A percentile compares a stretch with the other conserved stretches of the same genome.
Evolutionary conservation across 2,329 filamentous ascomycete species (phyloP).

Genomic region (Exophiala phaeomuriformis): DNA sequence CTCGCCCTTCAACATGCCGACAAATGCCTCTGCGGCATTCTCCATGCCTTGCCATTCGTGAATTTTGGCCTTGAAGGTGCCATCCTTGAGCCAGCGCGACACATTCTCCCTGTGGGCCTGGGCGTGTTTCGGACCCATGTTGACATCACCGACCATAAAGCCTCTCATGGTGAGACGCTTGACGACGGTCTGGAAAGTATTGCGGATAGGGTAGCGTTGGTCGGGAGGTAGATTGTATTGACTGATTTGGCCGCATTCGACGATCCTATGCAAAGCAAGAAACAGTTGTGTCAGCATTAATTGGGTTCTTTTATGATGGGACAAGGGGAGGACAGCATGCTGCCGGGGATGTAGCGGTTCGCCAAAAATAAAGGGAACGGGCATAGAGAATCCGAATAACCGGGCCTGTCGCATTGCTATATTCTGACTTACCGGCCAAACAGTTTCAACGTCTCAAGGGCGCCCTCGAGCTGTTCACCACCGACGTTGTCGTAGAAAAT

Average conservation of each 20-base stretch:
- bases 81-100: constrained; percentile 65
- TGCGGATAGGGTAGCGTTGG: constrained; percentile 59
- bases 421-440: constrained; percentile 46
- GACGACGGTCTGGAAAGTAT: constrained; percentile 55
- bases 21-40: constrained; percentile 62
- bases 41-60: constrained; percentile 69
- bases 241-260: constrained; percentile 48
- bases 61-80: constrained; percentile 66
- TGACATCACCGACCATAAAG: constrained; percentile 62
- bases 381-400: not conserved
- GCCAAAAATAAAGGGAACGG: not conserved
- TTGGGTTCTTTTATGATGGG: not conserved
- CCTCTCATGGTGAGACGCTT: constrained; percentile 64
- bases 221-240: constrained; percentile 60
- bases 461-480: constrained; percentile 52
- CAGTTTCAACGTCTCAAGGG: constrained; percentile 55
- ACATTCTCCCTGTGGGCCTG: constrained; percentile 70
- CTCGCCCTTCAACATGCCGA: constrained; percentile 67
- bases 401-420: not conserved
- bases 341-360: too few species aligned
- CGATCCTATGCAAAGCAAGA: constrained; percentile 8
- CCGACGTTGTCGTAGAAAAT: constrained; percentile 80
- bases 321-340: too few species aligned
- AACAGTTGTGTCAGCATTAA: not conserved
- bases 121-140: constrained; percentile 59